Percentiles rank a stretch among this genome's conserved stretches.
Evolutionary conservation across 768 basidiomycete species (phyloP).

Genomic region (Termitomyces sp.): DNA sequence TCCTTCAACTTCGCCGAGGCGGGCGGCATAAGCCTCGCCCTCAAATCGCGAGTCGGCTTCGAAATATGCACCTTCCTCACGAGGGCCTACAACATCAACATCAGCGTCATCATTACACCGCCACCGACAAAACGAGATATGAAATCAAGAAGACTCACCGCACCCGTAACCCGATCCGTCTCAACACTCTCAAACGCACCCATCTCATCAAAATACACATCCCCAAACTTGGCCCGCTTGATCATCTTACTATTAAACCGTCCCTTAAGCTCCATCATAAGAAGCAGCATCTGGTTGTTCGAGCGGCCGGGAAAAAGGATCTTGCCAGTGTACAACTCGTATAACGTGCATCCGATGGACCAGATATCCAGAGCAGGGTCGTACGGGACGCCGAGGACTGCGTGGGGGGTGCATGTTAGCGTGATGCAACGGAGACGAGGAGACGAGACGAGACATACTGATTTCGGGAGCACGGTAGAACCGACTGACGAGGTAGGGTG

Average conservation of each 20-base stretch:
- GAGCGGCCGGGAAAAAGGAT: slow-evolving; percentile 96
- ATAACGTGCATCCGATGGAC: slow-evolving; percentile 98
- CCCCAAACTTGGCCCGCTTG: slow-evolving; percentile 91
- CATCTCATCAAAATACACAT: slow-evolving; percentile 92
- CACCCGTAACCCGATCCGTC: slow-evolving; percentile 78
- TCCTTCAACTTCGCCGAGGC: slow-evolving; percentile 79
- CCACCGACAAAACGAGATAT: neutral
- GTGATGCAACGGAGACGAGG: slow-evolving; percentile 5
- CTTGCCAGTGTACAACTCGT: slow-evolving; percentile 93
- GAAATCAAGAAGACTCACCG: slow-evolving; percentile 50
- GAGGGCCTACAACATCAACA: slow-evolving; percentile 55
- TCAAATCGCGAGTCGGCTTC: slow-evolving; percentile 79
- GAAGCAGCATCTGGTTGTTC: slow-evolving; percentile 96
- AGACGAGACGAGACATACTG: slow-evolving; percentile 50
- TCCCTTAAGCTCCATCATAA: slow-evolving; percentile 98
- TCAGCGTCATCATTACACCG: slow-evolving; percentile 17
- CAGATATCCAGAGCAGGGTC: slow-evolving; percentile 93
- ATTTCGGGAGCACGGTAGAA: slow-evolving; percentile 99
- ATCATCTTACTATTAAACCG: slow-evolving; percentile 92
- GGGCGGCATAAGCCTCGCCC: slow-evolving; percentile 79
- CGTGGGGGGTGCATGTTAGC: slow-evolving; percentile 8
- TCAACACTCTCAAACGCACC: slow-evolving; percentile 84
- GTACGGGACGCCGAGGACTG: slow-evolving; percentile 94
- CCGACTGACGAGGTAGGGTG: slow-evolving; percentile 94
- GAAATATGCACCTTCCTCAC: slow-evolving; percentile 79